These are phyloP conservation scores for Malus sylvestris DNA, from an alignment of 306 rosid genomes.

Conservation along the genomic window DNA sequence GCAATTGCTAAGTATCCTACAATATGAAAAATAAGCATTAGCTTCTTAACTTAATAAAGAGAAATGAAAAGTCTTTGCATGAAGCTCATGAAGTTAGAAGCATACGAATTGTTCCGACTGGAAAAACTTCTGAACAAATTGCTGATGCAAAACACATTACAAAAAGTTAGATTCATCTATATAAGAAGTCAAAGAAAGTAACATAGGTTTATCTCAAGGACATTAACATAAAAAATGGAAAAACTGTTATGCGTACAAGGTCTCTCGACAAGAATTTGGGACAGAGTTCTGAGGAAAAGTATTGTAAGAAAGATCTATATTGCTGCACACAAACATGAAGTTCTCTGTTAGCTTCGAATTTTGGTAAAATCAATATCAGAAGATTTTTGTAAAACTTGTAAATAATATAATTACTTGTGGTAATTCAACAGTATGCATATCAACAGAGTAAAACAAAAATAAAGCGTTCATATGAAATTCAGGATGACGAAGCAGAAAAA, in stretches of 20 bases:
- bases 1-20: conserved; percentile 6
- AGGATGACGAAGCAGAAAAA: background rate
- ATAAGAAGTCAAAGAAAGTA: background rate
- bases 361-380: background rate
- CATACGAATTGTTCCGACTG: conserved; percentile 2
- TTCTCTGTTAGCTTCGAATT: background rate
- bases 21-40: background rate
- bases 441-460: background rate
- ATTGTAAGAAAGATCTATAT: conserved; percentile 12
- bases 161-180: background rate
- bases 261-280: conserved; percentile 7
- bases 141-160: background rate
- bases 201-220: background rate
- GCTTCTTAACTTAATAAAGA: background rate
- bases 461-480: background rate
- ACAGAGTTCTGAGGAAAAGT: background rate
- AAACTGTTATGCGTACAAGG: background rate
- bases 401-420: background rate
- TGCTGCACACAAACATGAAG: conserved; percentile 4
- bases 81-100: background rate
- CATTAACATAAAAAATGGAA: background rate
- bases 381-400: background rate
- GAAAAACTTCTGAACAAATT: conserved; percentile 11
- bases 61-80: background rate
- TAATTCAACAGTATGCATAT: too few species aligned